These are phyloP conservation scores for Volvox africanus DNA, from an alignment of 139 green algal genomes.

Conservation along the genomic window DNA sequence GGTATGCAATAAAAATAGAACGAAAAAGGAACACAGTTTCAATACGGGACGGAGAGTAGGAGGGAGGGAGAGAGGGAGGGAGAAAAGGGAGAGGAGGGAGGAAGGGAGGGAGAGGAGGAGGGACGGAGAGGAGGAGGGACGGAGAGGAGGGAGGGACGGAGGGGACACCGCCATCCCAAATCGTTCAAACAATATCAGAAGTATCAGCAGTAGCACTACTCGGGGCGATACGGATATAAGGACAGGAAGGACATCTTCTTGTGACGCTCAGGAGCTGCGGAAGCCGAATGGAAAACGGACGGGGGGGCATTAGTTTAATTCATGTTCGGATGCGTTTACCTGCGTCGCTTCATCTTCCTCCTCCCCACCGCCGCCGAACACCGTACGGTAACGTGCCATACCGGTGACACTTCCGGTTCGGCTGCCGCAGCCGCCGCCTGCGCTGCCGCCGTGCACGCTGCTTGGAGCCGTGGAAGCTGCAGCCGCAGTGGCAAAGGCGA, in stretches of 20 bases:
- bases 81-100: background rate
- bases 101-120: background rate
- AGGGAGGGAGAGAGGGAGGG: background rate
- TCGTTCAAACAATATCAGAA: too few relatives aligned
- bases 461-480: background rate
- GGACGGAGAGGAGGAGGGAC: background rate
- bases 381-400: background rate
- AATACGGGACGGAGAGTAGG: too few relatives aligned
- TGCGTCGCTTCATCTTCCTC: constrained; percentile 38
- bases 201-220: too few relatives aligned
- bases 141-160: background rate
- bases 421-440: background rate
- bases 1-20: too few relatives aligned
- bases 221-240: too few relatives aligned
- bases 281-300: too few relatives aligned
- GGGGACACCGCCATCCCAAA: too few relatives aligned
- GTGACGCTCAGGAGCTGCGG: too few relatives aligned
- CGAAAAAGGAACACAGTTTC: too few relatives aligned
- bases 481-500: background rate
- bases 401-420: background rate
- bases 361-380: constrained; percentile 43
- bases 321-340: background rate
- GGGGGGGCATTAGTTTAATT: too few relatives aligned
- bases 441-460: constrained; percentile 15
- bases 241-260: too few relatives aligned